Base-by-base conservation (phyloP, 176 grass and related monocot genomes). In the Musa acuminata region DNA sequence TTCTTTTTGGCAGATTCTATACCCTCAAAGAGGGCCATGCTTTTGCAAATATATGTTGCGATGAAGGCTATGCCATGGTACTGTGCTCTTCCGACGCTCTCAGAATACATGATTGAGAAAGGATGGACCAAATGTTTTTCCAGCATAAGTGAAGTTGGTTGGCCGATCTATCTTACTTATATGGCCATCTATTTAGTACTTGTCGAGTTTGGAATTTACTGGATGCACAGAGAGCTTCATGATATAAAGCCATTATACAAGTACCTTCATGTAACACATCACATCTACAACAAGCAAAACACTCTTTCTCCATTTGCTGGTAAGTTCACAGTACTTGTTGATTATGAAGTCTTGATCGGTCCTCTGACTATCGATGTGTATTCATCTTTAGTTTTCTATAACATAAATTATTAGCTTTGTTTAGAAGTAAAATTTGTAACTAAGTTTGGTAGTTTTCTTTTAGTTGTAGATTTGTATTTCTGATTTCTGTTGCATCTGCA, bases 181-280 rank as follows among this genome's bases (percentile, higher is more conserved):
- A 53, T 88, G 72, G 80, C 80, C 14, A 58, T 86, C 63, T 96
- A 96, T 85, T 75, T 92, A 23, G 64, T 60, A 11, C 12, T 90
- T 48, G 87, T 92, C 53, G 92, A 96, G 72, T 89, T 96, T 3
- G 87, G 89, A 76, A 96, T 96, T 87, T 96, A 96, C 55, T 96
- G 92, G 92, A 92, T 89, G 87, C 92, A 96, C 75, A 84, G 92
- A 77, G 84, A 92, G 78, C 85, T 96, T 80, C 92, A 96, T 89
- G 92, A 96, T 57, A 90, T 96, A 83, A 96, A 96, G 53, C 89
- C 92, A 72, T 77, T 96, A 20, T 96, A 96, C 83, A 96, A 96
- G 73, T 80, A 87, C 54, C 84, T 96, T 43, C 92, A 96, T 82
- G 83, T 83, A 55, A 87, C 89, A 49, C 92, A 96, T 77, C 92